Conservation (phyloP, 129 eudicot genomes). For the Apium graveolens region DNA sequence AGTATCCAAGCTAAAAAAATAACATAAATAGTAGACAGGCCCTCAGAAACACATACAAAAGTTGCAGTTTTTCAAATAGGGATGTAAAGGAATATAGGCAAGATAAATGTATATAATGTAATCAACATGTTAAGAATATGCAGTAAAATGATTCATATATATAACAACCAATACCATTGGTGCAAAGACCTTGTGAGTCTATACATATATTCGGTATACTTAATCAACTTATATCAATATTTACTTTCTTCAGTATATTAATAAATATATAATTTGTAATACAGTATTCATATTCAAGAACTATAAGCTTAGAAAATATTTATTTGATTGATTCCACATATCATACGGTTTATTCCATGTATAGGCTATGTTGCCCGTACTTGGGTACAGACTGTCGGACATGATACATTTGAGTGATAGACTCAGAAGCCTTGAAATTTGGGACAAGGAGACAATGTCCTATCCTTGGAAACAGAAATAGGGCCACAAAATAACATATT, state of each 20-base stretch:
- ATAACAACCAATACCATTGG: background rate
- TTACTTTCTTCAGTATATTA: background rate
- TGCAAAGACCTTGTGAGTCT: background rate
- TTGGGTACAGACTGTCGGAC: background rate
- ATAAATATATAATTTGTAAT: background rate
- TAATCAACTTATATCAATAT: background rate
- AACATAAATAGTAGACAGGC: slow-evolving; percentile 13
- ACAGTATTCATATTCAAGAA: background rate
- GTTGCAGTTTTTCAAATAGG: background rate
- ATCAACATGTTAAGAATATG: background rate
- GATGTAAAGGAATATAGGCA: background rate
- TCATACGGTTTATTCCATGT: background rate
- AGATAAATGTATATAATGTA: background rate
- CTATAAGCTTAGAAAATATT: background rate
- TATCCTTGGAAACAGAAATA: background rate
- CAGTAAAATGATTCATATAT: background rate
- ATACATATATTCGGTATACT: background rate
- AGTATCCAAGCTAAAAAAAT: slow-evolving; percentile 66
- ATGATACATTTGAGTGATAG: background rate
- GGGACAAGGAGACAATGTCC: background rate
- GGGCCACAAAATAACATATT: background rate
- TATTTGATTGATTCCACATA: background rate
- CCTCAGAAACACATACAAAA: background rate
- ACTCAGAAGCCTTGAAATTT: background rate
- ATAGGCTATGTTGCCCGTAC: background rate